Base-by-base conservation (phyloP, 1,139 yeast genomes). In the Nakaseomyces nivariensis region DNA sequence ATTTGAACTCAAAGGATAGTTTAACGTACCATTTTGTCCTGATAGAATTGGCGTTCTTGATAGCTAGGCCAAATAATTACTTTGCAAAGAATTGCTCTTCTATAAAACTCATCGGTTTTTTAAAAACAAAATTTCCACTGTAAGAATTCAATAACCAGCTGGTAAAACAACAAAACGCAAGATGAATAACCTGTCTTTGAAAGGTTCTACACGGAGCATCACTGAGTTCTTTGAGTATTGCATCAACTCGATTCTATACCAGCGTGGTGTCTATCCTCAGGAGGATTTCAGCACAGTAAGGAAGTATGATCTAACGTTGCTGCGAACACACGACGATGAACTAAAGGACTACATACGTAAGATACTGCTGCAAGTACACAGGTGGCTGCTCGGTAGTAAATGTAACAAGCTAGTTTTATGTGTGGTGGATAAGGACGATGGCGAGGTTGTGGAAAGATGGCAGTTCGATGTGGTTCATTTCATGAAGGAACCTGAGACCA, bases 261-360 rank as follows among this genome's bases (percentile, higher is more conserved):
- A 90, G 64, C 71, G 97, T 49, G 96, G 96, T 0, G 83, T 90
- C 38, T 90, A 90, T 61, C 96, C 96, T 0, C 76, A 87, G 2
- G 96, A 87, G 58, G 96, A 88, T 63, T 90, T 90, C 67, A 78
- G 78, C 53, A 75, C 84, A 0, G 90, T 87, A 3, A 77, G 79
- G 57, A 88, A 88, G 64, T 90, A 88, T 66, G 96, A 88, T 43
- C 67, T 90, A 49, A 85, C 85, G 51, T 69, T 90, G 67, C 72
- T 90, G 48, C 77, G 85, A 32, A 79, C 86, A 4, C 77, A 77
- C 32, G 95, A 89, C 63, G 85, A 83, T 43, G 96, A 86, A 48
- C 84, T 90, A 50, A 80, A 79, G 59, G 69, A 71, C 2, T 90
- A 90, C 63, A 79, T 90, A 25, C 71, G 77, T 48, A 75, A 74